Percentiles rank a stretch among this genome's conserved stretches.
These are phyloP conservation scores for Iberis pinnata DNA, from an alignment of 345 rosid species.

Conservation along the genomic window DNA sequence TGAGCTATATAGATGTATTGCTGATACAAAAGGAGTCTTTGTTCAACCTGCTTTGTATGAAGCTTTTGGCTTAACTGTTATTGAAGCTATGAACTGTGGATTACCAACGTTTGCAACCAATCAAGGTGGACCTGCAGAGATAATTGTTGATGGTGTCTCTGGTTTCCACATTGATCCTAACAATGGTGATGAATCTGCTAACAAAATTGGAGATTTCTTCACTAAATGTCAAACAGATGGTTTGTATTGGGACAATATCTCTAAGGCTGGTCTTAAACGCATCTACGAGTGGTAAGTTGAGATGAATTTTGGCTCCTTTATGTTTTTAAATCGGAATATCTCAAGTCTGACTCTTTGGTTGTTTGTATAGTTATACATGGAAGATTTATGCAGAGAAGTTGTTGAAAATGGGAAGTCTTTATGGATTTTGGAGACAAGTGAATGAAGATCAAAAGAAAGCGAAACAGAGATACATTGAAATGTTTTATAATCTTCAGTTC, in stretches of 20 bases:
- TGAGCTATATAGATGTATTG: slow-evolving; percentile 84
- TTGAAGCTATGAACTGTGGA: slow-evolving; percentile 97
- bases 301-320: no score
- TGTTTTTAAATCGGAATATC: no score
- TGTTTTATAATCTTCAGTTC: slow-evolving; percentile 66
- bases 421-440: slow-evolving; percentile 75
- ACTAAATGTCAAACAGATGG: slow-evolving; percentile 52
- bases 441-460: slow-evolving; percentile 70
- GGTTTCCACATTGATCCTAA: slow-evolving; percentile 86
- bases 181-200: slow-evolving; percentile 68
- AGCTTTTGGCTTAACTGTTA: slow-evolving; percentile 91
- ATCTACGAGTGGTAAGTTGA: slow-evolving; percentile 77
- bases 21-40: slow-evolving; percentile 86
- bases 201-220: slow-evolving; percentile 70
- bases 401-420: slow-evolving; percentile 74
- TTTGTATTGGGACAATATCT: slow-evolving; percentile 53
- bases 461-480: slow-evolving; percentile 61
- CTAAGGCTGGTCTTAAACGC: slow-evolving; percentile 57
- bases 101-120: slow-evolving; percentile 86
- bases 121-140: slow-evolving; percentile 95
- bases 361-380: slow-evolving; percentile 76
- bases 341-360: no score
- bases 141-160: slow-evolving; percentile 76
- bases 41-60: slow-evolving; percentile 95
- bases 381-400: slow-evolving; percentile 50